Base-by-base conservation (phyloP, 169 alveolate species). In the Plasmodium gonderi region DNA sequence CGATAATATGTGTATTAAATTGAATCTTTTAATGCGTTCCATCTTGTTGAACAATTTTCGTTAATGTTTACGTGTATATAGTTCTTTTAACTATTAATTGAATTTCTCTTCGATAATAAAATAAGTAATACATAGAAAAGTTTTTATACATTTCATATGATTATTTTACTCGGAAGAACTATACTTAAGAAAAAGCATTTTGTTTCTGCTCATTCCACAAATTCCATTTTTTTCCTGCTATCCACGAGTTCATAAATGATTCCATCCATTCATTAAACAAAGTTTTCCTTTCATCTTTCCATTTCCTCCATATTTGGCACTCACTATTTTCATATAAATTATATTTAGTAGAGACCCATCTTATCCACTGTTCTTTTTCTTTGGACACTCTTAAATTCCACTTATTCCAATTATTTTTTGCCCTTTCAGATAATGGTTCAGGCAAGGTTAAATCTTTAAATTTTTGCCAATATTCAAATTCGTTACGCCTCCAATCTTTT, bases 401-500 rank as follows among this genome's bases (percentile, higher is more conserved):
- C 26, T 75, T 75, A 45, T 33, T 12, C 38, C 51, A 40, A 49
- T 75, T 75, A 36, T 8, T 75, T 17, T 75, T 0, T 38, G 12
- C 64, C 31, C 81, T 75, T 33, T 75, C 81, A 38, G 1, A 20
- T 40, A 75, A 75, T 45, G 81, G 81, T 36, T 75, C 38, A 5
- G 81, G 67, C 29, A 75, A n/a, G 38, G 51, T 40, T n/a, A 75
- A 1, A 40, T 17, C 0, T 75, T 75, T 42, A 9, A 38, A 40
- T 75, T 42, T 75, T 0, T 75, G 23, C 81, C 81, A 75, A 20
- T 75, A 75, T n/a, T 75, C 81, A 42, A n/a, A 75, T 75, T 75
- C 81, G 31, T 75, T 45, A 38, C 81, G 54, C 29, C 81, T 75
- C 81, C 81, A 75, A 40, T 75, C 81, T 75, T 75, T 75, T 45